Evolutionary conservation across 139 green algal genomes (phyloP).

Genomic region (Trebouxia sp.): DNA sequence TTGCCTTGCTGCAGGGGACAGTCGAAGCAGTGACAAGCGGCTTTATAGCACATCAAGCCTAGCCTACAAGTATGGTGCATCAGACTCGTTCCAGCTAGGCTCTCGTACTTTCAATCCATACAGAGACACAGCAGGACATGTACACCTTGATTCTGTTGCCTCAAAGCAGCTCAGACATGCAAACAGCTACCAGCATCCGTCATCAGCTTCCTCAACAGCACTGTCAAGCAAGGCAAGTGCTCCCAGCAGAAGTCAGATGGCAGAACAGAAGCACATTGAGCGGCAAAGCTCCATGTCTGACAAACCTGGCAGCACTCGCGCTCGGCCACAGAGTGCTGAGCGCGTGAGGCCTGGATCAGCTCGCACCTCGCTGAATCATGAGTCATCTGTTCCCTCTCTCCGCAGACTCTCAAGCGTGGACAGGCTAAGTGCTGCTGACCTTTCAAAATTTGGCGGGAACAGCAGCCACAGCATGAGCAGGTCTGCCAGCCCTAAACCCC

Average conservation of each 20-base stretch:
- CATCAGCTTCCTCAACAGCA: not conserved
- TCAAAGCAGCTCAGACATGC: not conserved
- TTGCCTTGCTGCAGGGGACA: too few relatives aligned
- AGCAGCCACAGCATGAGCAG: not conserved
- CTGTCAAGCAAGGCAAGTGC: not conserved
- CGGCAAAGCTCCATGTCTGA: slow-evolving; percentile 1
- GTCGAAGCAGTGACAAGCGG: too few relatives aligned
- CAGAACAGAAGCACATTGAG: slow-evolving; percentile 10
- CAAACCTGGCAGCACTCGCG: not conserved
- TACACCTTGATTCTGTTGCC: too few relatives aligned
- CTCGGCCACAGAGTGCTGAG: not conserved
- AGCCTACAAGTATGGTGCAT: not conserved
- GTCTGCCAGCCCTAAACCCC: not conserved
- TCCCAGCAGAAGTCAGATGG: not conserved
- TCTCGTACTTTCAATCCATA: not conserved
- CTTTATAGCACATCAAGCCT: not conserved
- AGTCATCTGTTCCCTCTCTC: not conserved
- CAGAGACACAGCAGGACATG: not conserved
- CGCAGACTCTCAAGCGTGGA: not conserved
- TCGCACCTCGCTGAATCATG: not conserved
- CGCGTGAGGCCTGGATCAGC: not conserved
- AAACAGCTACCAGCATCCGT: not conserved
- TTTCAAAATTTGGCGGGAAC: not conserved
- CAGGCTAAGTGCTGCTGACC: not conserved
- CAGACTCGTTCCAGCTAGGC: not conserved